phyloP scores from a whole-genome alignment of 2,329 filamentous ascomycete species.

The Botrytis tulipae region DNA sequence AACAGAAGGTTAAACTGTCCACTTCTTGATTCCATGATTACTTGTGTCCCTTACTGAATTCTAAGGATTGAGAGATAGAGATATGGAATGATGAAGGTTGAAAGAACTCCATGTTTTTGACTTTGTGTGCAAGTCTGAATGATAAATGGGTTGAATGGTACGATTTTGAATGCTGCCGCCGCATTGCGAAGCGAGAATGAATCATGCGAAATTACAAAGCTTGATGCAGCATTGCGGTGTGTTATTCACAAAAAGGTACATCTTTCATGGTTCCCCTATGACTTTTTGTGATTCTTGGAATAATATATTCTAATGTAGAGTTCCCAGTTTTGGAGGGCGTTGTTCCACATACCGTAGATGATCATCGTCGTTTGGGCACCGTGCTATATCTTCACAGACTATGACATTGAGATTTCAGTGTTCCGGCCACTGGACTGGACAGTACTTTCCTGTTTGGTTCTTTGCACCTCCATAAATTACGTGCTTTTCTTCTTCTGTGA shows the following conservation, averaged over 20 bases:
- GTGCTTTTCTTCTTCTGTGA: not conserved
- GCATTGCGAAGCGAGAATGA: too few relatives aligned
- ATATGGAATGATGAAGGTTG: accelerated
- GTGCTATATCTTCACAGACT: not conserved
- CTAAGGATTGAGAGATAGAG: not conserved
- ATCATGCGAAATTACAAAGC: too few relatives aligned
- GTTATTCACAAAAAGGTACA: too few relatives aligned
- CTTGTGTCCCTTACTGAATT: not conserved
- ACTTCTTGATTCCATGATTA: not conserved
- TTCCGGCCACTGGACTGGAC: not conserved
- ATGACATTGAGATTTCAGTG: not conserved
- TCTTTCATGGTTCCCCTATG: too few relatives aligned
- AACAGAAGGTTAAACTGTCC: too few relatives aligned
- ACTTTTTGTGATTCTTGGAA: too few relatives aligned
- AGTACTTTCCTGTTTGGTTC: too few relatives aligned
- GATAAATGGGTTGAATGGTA: not conserved
- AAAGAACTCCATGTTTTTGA: not conserved
- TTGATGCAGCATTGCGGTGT: too few relatives aligned
- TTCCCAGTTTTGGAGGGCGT: not conserved
- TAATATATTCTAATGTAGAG: not conserved
- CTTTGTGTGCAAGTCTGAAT: not conserved
- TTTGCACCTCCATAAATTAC: not conserved
- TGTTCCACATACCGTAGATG: not conserved
- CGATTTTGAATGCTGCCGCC: not conserved
- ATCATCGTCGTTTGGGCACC: not conserved